Evolutionary conservation across 305 asterid genomes (phyloP), one percentile per base, ranked within the genome.

Genomic region (Stenogyne calaminthoides): DNA sequence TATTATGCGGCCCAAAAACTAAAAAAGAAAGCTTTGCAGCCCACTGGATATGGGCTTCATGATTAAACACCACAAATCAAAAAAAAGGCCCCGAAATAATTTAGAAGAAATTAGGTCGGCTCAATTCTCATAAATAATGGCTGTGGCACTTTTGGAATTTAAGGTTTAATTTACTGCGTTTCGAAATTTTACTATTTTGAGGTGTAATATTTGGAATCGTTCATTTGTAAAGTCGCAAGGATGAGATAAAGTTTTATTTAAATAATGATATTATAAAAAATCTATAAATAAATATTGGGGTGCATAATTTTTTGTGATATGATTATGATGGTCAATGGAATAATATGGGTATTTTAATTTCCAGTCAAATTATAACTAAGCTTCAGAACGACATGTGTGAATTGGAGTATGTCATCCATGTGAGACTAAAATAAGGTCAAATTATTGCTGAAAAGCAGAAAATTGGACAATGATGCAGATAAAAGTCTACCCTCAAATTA

Each of bases 321-420:
- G 73, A 44, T 66, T 56, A 73, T 74, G 73, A 44, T 66, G 78
- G 73, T 74, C 78, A 74, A 57, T 56, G 11, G 67, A 0, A 56
- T 34, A 22, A 9, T 11, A 11, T 16, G 44, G 19, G 56, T 74
- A 74, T 66, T 27, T 55, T 55, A 57, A 32, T 74, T 20, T 46
- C 5, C 42, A 56, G 78, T 66, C 78, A 65, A 74, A 19, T 7
- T 56, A 74, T 32, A 27, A 66, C 19, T 39, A 66, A 7, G 29
- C 29, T 18, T 66, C 14, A 15, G 49, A 57, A 12, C 12, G 71
- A 46, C 71, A 15, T 52, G 56, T 63, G 64, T 47, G 69, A 61
- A 62, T 51, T 6, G 9, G 29, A 19, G 25, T 37, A 8, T 64
- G 66, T 73, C 67, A 64, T 25, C 66, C 77, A 64, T 73, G 58